Conservation (phyloP, 441 rosid genomes). For the Gossypium davidsonii region DNA sequence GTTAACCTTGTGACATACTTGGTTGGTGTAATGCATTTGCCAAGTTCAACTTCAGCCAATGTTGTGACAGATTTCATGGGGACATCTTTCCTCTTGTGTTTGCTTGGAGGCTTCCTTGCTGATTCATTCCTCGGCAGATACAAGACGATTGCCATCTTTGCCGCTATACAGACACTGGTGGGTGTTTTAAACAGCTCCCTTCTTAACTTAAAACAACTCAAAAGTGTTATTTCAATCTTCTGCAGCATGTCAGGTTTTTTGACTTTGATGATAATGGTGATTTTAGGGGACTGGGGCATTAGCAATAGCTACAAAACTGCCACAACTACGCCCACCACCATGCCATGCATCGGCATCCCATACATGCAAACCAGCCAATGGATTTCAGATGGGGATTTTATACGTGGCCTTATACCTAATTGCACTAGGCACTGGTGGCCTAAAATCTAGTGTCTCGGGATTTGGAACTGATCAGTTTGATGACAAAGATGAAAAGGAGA, state of each 20-base stretch:
- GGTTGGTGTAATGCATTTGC: constrained; percentile 34
- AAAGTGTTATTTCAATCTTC: background rate
- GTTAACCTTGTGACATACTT: constrained; percentile 48
- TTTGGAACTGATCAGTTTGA: constrained; percentile 48
- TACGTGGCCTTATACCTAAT: constrained; percentile 35
- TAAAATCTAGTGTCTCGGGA: constrained; percentile 43
- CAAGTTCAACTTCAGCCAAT: constrained; percentile 39
- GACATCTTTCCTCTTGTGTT: constrained; percentile 32
- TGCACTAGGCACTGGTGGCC: constrained; percentile 43
- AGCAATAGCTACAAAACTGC: constrained; percentile 29
- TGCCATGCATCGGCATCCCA: constrained; percentile 19
- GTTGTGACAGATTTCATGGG: constrained; percentile 40
- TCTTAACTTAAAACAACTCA: background rate
- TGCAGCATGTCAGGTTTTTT: background rate
- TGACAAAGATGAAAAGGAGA: constrained; percentile 34
- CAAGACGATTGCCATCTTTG: constrained; percentile 35
- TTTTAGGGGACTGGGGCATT: constrained; percentile 33
- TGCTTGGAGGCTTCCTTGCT: constrained; percentile 44
- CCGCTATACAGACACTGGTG: constrained; percentile 29
- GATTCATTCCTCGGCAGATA: constrained; percentile 42
- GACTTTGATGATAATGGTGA: background rate
- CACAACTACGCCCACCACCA: constrained; percentile 34
- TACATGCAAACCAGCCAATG: constrained; percentile 28
- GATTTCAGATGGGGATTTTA: constrained; percentile 36
- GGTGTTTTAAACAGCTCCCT: background rate